These are phyloP conservation scores for Boletus mariae DNA, from an alignment of 1,284 basidiomycete species.

Conservation along the genomic window DNA sequence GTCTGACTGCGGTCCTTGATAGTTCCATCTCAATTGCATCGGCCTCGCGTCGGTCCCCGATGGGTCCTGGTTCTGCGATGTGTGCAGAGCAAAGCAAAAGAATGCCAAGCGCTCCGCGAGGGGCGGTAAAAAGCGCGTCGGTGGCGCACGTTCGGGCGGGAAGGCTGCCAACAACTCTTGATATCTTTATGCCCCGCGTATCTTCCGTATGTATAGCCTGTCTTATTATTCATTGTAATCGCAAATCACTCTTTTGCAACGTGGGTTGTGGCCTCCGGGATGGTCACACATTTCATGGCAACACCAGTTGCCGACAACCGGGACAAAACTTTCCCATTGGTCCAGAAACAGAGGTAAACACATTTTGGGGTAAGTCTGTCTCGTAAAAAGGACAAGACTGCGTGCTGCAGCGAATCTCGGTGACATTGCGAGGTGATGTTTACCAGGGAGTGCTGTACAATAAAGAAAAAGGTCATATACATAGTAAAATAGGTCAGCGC, in stretches of 20 bases:
- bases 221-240: slow-evolving; percentile 30
- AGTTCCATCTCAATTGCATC: slow-evolving; percentile 87
- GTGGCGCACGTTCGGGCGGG: slow-evolving; percentile 30
- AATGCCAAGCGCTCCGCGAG: slow-evolving; percentile 33
- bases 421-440: slow-evolving; percentile 9
- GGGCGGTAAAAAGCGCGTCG: slow-evolving; percentile 36
- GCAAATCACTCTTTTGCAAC: background rate
- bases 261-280: no score
- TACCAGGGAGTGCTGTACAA: slow-evolving; percentile 21
- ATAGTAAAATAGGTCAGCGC: slow-evolving; percentile 44
- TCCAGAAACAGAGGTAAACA: background rate
- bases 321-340: background rate
- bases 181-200: slow-evolving; percentile 5
- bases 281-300: no score
- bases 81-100: slow-evolving; percentile 52
- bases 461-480: slow-evolving; percentile 19
- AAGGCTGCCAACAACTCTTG: slow-evolving; percentile 33
- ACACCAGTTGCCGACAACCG: no score
- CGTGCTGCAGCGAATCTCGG: background rate
- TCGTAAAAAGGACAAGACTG: background rate
- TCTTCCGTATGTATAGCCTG: slow-evolving; percentile 12
- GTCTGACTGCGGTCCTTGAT: slow-evolving; percentile 10
- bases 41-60: slow-evolving; percentile 69
- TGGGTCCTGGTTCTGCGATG: slow-evolving; percentile 81
- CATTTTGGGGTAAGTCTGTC: background rate